These are phyloP conservation scores for Nicotiana obtusifolia DNA, from an alignment of 257 asterid species.

Conservation along the genomic window DNA sequence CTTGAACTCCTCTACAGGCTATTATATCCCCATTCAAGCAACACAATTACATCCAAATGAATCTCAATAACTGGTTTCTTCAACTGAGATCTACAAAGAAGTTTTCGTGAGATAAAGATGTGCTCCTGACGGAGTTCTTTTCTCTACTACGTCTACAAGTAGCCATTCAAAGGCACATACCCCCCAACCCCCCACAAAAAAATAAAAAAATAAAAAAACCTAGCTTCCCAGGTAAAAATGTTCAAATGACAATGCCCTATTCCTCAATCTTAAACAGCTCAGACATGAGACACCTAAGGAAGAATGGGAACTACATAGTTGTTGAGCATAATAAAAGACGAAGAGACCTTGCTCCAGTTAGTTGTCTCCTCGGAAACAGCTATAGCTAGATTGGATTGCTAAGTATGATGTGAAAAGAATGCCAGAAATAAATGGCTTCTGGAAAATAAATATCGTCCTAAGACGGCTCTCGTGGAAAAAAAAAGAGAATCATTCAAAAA, in stretches of 20 bases:
- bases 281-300: background rate
- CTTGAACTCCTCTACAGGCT: background rate
- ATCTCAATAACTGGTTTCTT: background rate
- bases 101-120: background rate
- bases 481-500: background rate
- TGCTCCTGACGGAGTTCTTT: background rate
- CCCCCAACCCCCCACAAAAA: no score
- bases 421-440: background rate
- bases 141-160: background rate
- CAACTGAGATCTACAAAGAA: background rate
- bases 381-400: background rate
- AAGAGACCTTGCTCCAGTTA: background rate
- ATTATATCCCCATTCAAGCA: background rate
- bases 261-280: constrained; percentile 3
- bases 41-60: background rate
- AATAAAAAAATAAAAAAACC: background rate
- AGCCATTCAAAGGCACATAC: background rate
- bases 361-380: background rate
- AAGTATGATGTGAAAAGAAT: background rate
- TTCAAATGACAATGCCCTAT: background rate
- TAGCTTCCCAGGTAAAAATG: background rate
- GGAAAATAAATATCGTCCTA: background rate
- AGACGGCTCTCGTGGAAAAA: background rate
- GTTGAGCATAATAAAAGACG: background rate
- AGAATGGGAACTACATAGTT: background rate